Conservation (phyloP, 2,329 filamentous ascomycete species). For the Rachicladosporium sp. region DNA sequence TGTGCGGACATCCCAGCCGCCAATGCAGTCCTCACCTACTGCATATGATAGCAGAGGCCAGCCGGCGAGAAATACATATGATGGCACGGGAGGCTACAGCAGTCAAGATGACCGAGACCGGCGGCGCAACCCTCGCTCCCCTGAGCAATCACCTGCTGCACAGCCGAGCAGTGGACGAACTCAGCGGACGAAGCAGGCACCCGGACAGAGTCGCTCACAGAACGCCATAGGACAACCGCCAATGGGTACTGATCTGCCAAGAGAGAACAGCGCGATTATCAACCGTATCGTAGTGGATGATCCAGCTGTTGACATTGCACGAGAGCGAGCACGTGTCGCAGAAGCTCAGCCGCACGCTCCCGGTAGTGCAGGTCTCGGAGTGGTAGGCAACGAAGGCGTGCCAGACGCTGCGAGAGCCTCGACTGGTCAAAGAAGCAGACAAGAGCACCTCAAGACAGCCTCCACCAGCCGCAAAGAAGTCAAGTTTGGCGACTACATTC, state of each 20-base stretch:
- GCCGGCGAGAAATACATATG: slow-evolving; percentile 17
- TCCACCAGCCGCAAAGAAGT: slow-evolving; percentile 54
- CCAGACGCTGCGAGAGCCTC: slow-evolving; percentile 28
- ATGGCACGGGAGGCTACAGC: slow-evolving; percentile 28
- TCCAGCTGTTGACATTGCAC: slow-evolving; percentile 58
- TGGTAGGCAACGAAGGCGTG: slow-evolving; percentile 39
- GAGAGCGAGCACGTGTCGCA: slow-evolving; percentile 57
- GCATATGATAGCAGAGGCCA: slow-evolving; percentile 16
- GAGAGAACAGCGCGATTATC: slow-evolving; percentile 68
- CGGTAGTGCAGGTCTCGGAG: slow-evolving; percentile 34
- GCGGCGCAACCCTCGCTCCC: slow-evolving; percentile 27
- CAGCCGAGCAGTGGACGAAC: slow-evolving; percentile 32
- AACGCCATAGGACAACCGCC: slow-evolving; percentile 43
- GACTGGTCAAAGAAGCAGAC: slow-evolving; percentile 33
- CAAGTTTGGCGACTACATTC: slow-evolving; percentile 88
- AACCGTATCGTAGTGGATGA: slow-evolving; percentile 66
- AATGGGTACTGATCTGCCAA: slow-evolving; percentile 43
- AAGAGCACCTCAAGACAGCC: slow-evolving; percentile 43
- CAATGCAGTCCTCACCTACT: slow-evolving; percentile 11
- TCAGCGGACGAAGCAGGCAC: slow-evolving; percentile 23
- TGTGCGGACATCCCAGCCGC: slow-evolving; percentile 13
- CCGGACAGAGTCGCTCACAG: slow-evolving; percentile 32
- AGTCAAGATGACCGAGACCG: slow-evolving; percentile 26
- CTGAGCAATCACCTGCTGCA: slow-evolving; percentile 32
- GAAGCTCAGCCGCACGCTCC: slow-evolving; percentile 39